Conservation (phyloP, 2,329 filamentous ascomycete species). For the Sclerotinia spermophila region DNA sequence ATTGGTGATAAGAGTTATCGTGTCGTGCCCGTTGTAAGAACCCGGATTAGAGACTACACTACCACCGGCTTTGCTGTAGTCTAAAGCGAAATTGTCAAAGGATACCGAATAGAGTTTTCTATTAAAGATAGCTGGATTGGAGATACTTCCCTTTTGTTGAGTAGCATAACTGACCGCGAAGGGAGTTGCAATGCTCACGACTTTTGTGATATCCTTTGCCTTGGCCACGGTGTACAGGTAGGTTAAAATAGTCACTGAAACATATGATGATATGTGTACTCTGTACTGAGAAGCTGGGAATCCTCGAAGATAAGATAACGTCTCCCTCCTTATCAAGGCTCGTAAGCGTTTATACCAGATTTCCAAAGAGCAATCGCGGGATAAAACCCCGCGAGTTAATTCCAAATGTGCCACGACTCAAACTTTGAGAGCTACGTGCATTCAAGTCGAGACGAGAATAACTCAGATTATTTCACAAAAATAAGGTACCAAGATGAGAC, state of each 20-base stretch:
- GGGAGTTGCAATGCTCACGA: background rate
- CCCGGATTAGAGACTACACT: background rate
- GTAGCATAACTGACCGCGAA: background rate
- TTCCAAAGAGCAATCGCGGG: background rate
- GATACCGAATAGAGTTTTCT: background rate
- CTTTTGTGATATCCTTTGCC: background rate
- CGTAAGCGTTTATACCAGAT: background rate
- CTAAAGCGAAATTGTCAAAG: background rate
- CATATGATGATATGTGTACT: background rate
- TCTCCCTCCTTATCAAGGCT: background rate
- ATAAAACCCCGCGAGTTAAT: background rate
- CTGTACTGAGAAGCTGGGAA: background rate
- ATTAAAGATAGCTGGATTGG: background rate
- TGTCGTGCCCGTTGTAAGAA: background rate
- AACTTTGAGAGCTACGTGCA: background rate
- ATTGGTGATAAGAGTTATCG: too few relatives aligned
- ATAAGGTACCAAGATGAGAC: background rate
- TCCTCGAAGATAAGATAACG: background rate
- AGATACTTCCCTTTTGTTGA: background rate
- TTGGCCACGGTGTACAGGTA: background rate
- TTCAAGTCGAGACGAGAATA: background rate
- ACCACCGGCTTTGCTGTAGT: background rate
- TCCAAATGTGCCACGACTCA: background rate
- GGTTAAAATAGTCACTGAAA: background rate
- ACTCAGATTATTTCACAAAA: background rate